Conservation (phyloP, 306 rosid species). For the Trichosanthes cucumerina region DNA sequence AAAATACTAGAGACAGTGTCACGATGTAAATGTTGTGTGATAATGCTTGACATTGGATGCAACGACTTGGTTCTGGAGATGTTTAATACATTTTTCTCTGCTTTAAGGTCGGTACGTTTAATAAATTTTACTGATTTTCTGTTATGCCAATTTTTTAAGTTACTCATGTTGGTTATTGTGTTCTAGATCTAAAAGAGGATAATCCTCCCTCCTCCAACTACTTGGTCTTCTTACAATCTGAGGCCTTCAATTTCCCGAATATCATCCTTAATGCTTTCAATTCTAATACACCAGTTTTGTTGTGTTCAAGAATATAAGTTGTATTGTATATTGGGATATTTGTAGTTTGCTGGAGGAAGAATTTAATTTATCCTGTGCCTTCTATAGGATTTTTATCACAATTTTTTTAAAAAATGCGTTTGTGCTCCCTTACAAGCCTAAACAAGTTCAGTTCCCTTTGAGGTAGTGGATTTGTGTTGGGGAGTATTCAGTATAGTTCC, state of each 20-base stretch:
- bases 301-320: background rate
- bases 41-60: constrained; percentile 76
- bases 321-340: background rate
- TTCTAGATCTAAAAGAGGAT: background rate
- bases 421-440: background rate
- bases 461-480: background rate
- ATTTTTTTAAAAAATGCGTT: background rate
- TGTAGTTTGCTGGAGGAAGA: background rate
- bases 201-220: background rate
- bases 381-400: background rate
- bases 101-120: constrained; percentile 45
- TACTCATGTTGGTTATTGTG: background rate
- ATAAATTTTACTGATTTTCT: background rate
- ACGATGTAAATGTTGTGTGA: constrained; percentile 60
- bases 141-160: background rate
- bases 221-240: background rate
- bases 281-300: background rate
- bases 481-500: background rate
- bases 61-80: constrained; percentile 55
- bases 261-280: background rate
- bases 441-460: background rate
- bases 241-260: background rate
- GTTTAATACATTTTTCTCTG: constrained; percentile 69
- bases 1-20: constrained; percentile 76
- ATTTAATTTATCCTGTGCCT: background rate